Conservation (phyloP, 2,329 filamentous ascomycete species). For the Aspergillus pseudoterreus region DNA sequence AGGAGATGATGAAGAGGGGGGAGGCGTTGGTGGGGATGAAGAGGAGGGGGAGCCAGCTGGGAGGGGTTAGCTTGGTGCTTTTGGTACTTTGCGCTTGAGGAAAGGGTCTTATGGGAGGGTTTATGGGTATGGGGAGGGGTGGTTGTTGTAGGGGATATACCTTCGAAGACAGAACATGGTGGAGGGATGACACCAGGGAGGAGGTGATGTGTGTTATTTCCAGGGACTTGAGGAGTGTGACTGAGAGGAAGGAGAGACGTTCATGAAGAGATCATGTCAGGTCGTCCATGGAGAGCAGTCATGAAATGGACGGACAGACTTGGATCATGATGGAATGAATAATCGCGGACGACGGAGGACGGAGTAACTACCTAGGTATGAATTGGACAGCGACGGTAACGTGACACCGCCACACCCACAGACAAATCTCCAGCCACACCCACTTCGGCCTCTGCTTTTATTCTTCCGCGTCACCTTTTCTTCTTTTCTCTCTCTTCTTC, state of each 20-base stretch:
- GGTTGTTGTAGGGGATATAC: constrained; percentile 33
- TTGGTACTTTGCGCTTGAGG: background rate
- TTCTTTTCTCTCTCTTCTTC: constrained; percentile 13
- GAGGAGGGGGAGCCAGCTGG: constrained; percentile 78
- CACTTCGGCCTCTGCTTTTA: constrained; percentile 16
- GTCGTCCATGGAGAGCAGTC: too few species aligned
- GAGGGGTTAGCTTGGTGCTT: background rate
- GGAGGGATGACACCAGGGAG: background rate
- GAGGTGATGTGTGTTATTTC: background rate
- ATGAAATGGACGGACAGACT: background rate
- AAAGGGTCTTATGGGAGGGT: background rate
- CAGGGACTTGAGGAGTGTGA: background rate
- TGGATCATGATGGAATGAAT: background rate
- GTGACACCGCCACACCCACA: background rate
- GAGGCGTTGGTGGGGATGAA: constrained; percentile 85
- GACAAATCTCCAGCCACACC: constrained; percentile 16
- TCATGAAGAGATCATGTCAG: too few species aligned
- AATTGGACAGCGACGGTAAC: background rate
- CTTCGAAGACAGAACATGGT: constrained; percentile 66
- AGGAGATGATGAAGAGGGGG: constrained; percentile 79
- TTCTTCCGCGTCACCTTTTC: constrained; percentile 12
- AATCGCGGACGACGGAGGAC: background rate
- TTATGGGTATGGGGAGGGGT: background rate
- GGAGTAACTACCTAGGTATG: too few species aligned
- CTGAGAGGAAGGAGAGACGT: background rate